Percentiles rank a stretch among this genome's conserved stretches.
Conservation (phyloP, 495 filamentous ascomycete genomes). For the Neurospora tetrasperma region DNA sequence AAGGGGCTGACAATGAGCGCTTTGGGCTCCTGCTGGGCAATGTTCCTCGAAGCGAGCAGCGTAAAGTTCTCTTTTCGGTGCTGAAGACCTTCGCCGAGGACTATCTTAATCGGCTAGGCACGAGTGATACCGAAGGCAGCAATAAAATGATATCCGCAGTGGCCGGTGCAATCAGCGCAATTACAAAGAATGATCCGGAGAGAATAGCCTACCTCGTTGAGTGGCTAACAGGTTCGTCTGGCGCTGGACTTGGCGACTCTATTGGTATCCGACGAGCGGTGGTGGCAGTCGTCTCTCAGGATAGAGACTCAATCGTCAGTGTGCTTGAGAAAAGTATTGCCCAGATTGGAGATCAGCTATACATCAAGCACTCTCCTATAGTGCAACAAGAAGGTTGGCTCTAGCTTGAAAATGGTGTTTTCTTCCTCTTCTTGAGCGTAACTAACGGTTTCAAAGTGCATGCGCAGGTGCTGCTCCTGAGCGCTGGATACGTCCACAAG, state of each 20-base stretch:
- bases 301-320: constrained; percentile 40
- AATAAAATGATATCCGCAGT: constrained; percentile 33
- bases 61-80: constrained; percentile 44
- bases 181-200: constrained; percentile 28
- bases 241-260: constrained; percentile 53
- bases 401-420: background rate
- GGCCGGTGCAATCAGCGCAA: constrained; percentile 31
- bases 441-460: constrained; percentile 45
- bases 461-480: constrained; percentile 67
- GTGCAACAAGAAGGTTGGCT: constrained; percentile 73
- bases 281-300: constrained; percentile 47
- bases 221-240: constrained; percentile 58
- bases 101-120: constrained; percentile 32
- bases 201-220: constrained; percentile 46
- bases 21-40: constrained; percentile 36
- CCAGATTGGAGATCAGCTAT: constrained; percentile 76
- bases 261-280: constrained; percentile 54
- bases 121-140: constrained; percentile 22
- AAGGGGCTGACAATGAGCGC: constrained; percentile 14
- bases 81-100: constrained; percentile 50
- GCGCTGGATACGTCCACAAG: constrained; percentile 65
- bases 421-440: background rate
- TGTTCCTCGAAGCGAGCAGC: constrained; percentile 47
- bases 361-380: constrained; percentile 72
- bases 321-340: constrained; percentile 57